These are phyloP conservation scores for Ustilago sp. DNA, from an alignment of 1,284 basidiomycete species.

Conservation along the genomic window DNA sequence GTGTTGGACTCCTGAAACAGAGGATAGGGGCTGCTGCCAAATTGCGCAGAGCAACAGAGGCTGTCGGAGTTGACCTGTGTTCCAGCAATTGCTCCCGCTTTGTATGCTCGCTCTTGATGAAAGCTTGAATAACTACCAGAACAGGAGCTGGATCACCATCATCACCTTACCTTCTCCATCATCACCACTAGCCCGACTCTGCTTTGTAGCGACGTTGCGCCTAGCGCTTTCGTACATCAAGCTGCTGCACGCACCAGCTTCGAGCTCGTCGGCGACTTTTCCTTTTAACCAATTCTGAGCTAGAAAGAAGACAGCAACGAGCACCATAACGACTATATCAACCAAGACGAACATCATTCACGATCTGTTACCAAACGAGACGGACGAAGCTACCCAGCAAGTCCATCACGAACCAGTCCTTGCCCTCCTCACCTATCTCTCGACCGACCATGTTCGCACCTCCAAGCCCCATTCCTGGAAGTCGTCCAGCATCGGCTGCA, in stretches of 20 bases:
- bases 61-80: slow-evolving; percentile 25
- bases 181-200: slow-evolving; percentile 1
- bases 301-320: neutral
- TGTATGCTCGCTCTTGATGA: neutral
- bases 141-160: slow-evolving; percentile 5
- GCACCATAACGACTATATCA: slow-evolving; percentile 1
- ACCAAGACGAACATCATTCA: slow-evolving; percentile 5
- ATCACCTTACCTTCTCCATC: slow-evolving; percentile 2
- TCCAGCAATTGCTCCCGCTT: slow-evolving; percentile 7
- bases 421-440: no score
- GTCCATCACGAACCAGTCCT: neutral
- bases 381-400: neutral
- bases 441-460: slow-evolving; percentile 48
- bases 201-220: slow-evolving; percentile 1
- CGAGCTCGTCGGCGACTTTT: neutral
- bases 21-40: slow-evolving; percentile 27
- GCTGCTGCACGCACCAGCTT: neutral
- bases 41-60: slow-evolving; percentile 16
- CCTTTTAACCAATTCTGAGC: neutral
- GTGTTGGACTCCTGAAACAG: slow-evolving; percentile 4
- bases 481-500: slow-evolving; percentile 47
- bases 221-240: slow-evolving; percentile 13
- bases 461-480: slow-evolving; percentile 26
- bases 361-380: slow-evolving; percentile 17
- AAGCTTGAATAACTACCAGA: neutral